Evolutionary conservation across 441 rosid genomes (phyloP), one percentile per base, ranked within the genome.

Genomic region (Flueggea neowawraea): DNA sequence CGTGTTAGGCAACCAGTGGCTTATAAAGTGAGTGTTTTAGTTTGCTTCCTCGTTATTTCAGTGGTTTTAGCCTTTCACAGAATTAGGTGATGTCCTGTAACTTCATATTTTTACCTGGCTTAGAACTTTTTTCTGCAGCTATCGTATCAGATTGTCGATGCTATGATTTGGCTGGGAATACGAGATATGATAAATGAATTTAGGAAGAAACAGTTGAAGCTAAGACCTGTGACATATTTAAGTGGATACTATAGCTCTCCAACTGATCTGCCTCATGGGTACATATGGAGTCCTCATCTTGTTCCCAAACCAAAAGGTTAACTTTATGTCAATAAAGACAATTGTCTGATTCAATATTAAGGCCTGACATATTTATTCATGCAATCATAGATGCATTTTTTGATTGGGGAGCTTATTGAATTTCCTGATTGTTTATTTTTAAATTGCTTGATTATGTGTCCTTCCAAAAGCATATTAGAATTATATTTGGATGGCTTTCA

Each of bases 231-330:
- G 48, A 71, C 84, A 9, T 79, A 79, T 62, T 64, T 79, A 44
- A 71, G 80, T 15, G 81, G 84, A 53, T 60, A 77, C 52, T 63
- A 54, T 49, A 61, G 72, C 72, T 68, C 76, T 50, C 79, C 84
- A 56, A 60, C 59, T 14, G 71, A 69, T 64, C 66, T 76, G 16
- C 81, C 81, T 71, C 63, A 79, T 50, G 77, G 76, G 5, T 79
- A 79, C 58, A 71, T 76, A 48, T 79, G 84, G 84, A 79, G 84
- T 69, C 84, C 84, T 69, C 80, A 69, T 57, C 74, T 79, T 58
- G 81, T 79, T 50, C 79, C 79, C 31, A 79, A 79, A 66, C 79
- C 84, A 6, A 79, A 79, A 73, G 84, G 84, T 79, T 51, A 61
- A n/a, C 36, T 13, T 48, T 17, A 44, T 56, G 14, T 57, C 9